Conservation (phyloP, 2,329 filamentous ascomycete genomes). For the Penicillium sp. region DNA sequence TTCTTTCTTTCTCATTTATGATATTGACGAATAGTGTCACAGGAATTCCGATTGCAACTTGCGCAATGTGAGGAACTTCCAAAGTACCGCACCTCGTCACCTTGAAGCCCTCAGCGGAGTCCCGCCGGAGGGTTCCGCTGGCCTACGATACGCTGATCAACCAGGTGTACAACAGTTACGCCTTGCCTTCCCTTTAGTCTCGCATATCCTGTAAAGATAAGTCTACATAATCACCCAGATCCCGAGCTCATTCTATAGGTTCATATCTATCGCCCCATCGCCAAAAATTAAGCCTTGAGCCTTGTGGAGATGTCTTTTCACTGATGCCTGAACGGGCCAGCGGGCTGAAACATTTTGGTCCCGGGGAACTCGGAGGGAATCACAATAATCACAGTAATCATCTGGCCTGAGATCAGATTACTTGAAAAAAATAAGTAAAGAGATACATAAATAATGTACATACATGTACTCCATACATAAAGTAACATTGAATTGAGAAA, state of each 20-base stretch:
- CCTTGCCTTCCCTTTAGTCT: neutral
- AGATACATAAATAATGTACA: neutral
- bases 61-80: neutral
- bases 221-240: neutral
- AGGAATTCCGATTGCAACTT: neutral
- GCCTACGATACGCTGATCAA: neutral
- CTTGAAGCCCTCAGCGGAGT: slow-evolving; percentile 17
- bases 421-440: neutral
- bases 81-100: neutral
- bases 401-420: neutral
- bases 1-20: neutral
- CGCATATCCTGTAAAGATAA: neutral
- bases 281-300: slow-evolving; percentile 19
- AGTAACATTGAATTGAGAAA: neutral
- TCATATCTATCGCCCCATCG: slow-evolving; percentile 8
- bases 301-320: slow-evolving; percentile 14
- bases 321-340: slow-evolving; percentile 16
- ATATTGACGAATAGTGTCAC: neutral
- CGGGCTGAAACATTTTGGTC: slow-evolving; percentile 7
- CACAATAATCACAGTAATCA: neutral
- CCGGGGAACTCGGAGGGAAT: slow-evolving; percentile 2
- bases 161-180: neutral
- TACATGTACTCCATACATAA: neutral
- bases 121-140: slow-evolving; percentile 24
- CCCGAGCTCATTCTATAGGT: neutral